Evolutionary conservation across 208 protist species (phyloP), one percentile per base, ranked within the genome.

Genomic region (Angomonas ambiguus): DNA sequence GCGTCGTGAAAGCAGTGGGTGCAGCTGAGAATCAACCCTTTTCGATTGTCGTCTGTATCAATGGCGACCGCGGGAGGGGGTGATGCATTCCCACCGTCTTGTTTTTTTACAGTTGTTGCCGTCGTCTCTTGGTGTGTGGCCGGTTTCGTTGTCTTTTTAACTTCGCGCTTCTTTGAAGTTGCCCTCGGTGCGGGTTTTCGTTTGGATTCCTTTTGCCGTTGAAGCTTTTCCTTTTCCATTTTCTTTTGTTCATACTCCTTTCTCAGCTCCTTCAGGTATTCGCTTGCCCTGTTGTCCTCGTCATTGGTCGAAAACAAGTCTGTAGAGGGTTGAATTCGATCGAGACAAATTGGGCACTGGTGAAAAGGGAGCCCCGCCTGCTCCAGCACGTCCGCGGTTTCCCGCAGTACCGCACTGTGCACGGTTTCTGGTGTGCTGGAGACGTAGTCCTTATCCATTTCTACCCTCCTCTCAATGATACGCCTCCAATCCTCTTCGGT

Each of bases 1-100:
- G 72, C 51, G 16, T 76, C 70, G 72, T 96, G 90, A 38, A 92
- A 92, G 64, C 71, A 87, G 60, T 96, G 87, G 3, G 85, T 83
- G 71, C 90, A 96, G 68, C 90, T 96, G 1, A 96, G 71, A 25
- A 96, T 82, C 8, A 88, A 64, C 22, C 82, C 84, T 30, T 64
- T 61, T 2, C 80, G 69, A 8, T 33, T 51, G n/a, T 27, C 16
- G 8, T 10, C 35, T 28, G 53, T 5, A 2, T 59, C 24, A 20
- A 59, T 13, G 8, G 35, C 35, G 35, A 13, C 13, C 35, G 35
- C 5, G 35, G 35, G 35, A 41, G 35, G 35, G 35, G 35, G n/a
- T n/a, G n/a, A n/a, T n/a, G n/a, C n/a, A n/a, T n/a, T n/a, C n/a
- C n/a, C n/a, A n/a, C n/a, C n/a, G n/a, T n/a, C n/a, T n/a, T n/a